A percentile compares a stretch with the other conserved stretches of the same genome.
Evolutionary conservation across 139 green algal genomes (phyloP).

Genomic region (Monoraphidium neglectum): DNA sequence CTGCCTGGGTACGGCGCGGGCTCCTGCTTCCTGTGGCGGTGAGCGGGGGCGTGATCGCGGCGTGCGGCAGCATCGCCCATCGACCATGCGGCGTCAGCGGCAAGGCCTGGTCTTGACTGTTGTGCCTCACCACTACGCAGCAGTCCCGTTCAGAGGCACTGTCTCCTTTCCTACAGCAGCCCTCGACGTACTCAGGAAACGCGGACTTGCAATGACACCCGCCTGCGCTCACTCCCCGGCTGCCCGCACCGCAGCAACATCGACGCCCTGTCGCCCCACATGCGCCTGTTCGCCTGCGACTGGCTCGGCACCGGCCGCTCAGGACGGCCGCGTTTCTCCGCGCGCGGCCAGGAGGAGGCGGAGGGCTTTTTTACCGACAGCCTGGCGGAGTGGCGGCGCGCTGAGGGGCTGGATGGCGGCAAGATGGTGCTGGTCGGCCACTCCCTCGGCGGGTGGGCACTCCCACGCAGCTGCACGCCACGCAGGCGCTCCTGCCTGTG

Average conservation of each 20-base stretch:
- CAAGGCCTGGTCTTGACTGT: not conserved
- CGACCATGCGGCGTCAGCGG: not conserved
- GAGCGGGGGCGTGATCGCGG: not conserved
- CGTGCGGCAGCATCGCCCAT: not conserved
- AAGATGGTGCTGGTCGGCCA: constrained; percentile 82
- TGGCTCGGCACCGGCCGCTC: constrained; percentile 86
- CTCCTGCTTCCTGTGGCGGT: constrained; percentile 61
- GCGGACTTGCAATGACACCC: not conserved
- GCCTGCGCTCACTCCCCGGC: not conserved
- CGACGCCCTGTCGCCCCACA: constrained; percentile 44
- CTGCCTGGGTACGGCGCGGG: constrained; percentile 79
- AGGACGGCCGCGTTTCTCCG: constrained; percentile 73
- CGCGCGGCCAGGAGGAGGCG: constrained; percentile 47
- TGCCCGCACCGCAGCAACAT: constrained; percentile 58
- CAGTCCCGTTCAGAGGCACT: not conserved
- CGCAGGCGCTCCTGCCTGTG: not conserved
- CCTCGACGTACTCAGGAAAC: not conserved
- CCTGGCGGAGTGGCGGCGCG: constrained; percentile 67
- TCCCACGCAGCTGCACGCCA: not conserved
- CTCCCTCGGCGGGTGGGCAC: constrained; percentile 50
- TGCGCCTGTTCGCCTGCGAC: constrained; percentile 73
- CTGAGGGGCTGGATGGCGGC: constrained; percentile 50
- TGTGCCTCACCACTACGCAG: not conserved
- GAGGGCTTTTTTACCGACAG: constrained; percentile 85
- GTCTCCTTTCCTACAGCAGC: too few species aligned